Evolutionary conservation across 2,329 filamentous ascomycete genomes (phyloP).

Genomic region (Hypoxylon sp.): DNA sequence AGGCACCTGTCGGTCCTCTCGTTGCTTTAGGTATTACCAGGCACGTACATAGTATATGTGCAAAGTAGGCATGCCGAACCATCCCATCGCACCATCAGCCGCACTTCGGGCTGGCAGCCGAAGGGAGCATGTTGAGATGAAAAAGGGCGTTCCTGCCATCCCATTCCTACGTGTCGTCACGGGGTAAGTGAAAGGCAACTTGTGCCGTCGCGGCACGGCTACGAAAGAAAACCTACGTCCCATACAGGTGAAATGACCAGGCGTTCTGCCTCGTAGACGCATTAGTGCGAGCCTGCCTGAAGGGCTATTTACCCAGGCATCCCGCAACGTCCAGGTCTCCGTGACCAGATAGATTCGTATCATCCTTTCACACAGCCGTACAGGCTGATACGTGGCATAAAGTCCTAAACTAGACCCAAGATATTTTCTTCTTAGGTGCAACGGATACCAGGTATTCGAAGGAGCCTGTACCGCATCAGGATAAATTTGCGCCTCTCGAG

Average conservation of each 20-base stretch:
- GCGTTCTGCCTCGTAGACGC: background rate
- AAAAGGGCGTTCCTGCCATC: constrained; percentile 17
- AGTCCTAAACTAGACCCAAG: background rate
- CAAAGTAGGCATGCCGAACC: constrained; percentile 15
- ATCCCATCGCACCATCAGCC: constrained; percentile 8
- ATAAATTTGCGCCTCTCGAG: background rate
- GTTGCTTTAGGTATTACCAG: constrained; percentile 1
- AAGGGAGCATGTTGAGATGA: constrained; percentile 4
- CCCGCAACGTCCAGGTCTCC: too few species aligned
- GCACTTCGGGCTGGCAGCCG: background rate
- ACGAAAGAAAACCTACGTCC: background rate
- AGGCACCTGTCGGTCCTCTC: background rate
- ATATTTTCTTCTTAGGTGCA: background rate
- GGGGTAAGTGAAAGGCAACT: background rate
- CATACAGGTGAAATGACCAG: background rate
- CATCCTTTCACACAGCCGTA: background rate
- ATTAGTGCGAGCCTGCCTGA: background rate
- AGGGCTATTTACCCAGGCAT: background rate
- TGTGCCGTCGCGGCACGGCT: constrained; percentile 6
- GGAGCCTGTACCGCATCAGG: background rate
- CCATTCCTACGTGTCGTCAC: background rate
- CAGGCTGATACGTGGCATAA: background rate
- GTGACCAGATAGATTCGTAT: background rate
- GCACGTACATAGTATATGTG: too few species aligned
- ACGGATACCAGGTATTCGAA: background rate